Base-by-base conservation (phyloP, 352 stramenopile species). In the Pythium vanterpoolii region DNA sequence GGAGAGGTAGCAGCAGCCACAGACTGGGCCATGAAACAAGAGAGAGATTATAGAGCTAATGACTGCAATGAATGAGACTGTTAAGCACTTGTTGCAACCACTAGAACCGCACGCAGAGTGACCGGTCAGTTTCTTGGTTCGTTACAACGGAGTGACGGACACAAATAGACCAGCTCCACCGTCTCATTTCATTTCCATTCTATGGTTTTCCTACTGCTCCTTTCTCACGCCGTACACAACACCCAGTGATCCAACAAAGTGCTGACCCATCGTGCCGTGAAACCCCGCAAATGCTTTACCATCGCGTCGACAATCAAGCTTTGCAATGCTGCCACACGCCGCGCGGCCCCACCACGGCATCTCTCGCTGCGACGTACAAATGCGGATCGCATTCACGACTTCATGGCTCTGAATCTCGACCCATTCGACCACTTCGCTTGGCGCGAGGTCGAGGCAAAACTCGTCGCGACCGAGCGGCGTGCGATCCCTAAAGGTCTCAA, bases 381-480 rank as follows among this genome's bases (percentile, higher is more conserved):
- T 39, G 1, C 60, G 60, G 28, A 68, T n/a, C 13, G 51, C 51
- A 21, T 68, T 68, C 8, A 68, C 60, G n/a, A 61, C 50, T 30
- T 68, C 18, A 19, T 62, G 60, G 23, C 51, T 57, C 9, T 53
- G 53, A 26, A 68, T 47, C 6, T 62, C 44, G 7, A 68, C 46
- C 4, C 31, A 7, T 9, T 42, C 40, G 23, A 68, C 48, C 16
- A 43, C 23, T 44, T 67, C 60, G 18, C 19, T 34, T 2, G 14
- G 21, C 1, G 19, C 18, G 1, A 67, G 48, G 44, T 51, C 50
- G 10, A 67, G 21, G 39, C 44, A 61, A 39, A 57, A 43, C 45
- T 67, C 60, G 16, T 56, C 42, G 26, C 16, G 30, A 10, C 42
- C 51, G 4, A 67, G 39, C 18, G 60, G 44, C 24, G 24, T 4